Base-by-base conservation (phyloP, 1,284 basidiomycete genomes). In the Sanghuangporus sanghuang region DNA sequence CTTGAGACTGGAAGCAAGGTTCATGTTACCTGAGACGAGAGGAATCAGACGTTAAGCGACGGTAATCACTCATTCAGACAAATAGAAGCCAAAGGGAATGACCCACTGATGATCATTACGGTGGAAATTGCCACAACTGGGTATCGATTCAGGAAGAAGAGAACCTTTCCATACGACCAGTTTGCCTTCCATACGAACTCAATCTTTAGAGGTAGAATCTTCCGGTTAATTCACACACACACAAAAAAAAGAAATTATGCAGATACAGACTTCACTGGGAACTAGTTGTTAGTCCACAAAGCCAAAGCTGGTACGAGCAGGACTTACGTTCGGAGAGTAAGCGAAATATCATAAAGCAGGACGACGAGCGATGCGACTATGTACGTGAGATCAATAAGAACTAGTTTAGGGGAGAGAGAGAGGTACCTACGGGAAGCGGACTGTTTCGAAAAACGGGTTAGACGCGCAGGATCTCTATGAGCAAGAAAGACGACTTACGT, bases 131-230 rank as follows among this genome's bases (percentile, higher is more conserved):
- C 40, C 14, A 61, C 36, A 21, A 56, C 50, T 32, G 63, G 57
- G 49, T 64, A 64, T 11, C 59, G 58, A 27, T 61, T 61, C 11
- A 61, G 39, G 42, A 64, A 60, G 40, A 60, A 64, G 23, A 64
- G 52, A 1, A 57, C n/a, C 60, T 64, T 64, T 21, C 57, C 63
- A 27, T 16, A 54, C 16, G 58, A 54, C 63, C 58, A 64, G 32
- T 61, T 54, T 12, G 63, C 52, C 8, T 55, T 56, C 63, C 63
- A 64, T 14, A 61, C 50, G 27, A 61, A 60, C 54, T 61, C 53
- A 23, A 61, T 18, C 63, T 64, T 53, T 18, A 18, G 16, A 46
- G 42, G 14, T 18, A 35, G 12, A 35, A 39, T 40, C 18, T 48
- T n/a, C 21, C 12, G 12, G 55, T 49, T 6, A 23, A 14, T 6